Evolutionary conservation across 306 rosid genomes (phyloP).

Genomic region (Malus domestica): ASM211411v1 NC_041794.1:32921001-32921500

Average conservation of each 20-base stretch:
- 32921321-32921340: neutral
- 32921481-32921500: neutral
- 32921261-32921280: neutral
- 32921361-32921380: neutral
- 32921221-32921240: neutral
- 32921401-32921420: neutral
- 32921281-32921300: neutral
- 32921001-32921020: constrained; percentile 48
- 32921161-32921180: neutral
- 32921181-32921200: neutral
- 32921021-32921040: constrained; percentile 47
- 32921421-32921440: neutral
- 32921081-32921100: neutral
- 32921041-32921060: constrained; percentile 32
- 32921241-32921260: neutral
- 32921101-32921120: neutral
- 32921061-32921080: neutral
- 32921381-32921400: neutral
- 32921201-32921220: neutral
- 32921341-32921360: neutral
- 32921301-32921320: neutral
- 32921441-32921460: neutral
- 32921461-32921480: neutral
- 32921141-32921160: neutral
- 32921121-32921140: no score